Conservation (phyloP, 257 asterid species). For the Scutellaria baicalensis region DNA sequence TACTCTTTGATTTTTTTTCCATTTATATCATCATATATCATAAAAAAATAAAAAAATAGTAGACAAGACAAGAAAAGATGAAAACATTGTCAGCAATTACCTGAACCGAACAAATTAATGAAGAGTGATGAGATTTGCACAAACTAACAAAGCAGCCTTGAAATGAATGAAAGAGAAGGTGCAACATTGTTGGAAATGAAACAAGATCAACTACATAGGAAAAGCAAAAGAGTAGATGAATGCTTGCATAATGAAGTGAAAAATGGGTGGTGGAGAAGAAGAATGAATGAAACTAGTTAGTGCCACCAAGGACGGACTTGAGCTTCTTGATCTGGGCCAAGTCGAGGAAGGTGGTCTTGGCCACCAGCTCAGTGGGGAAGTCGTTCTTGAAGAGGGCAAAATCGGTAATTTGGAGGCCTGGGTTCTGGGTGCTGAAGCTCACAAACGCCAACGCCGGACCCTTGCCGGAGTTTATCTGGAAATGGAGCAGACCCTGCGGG, state of each 20-base stretch:
- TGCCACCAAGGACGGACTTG: conserved; percentile 80
- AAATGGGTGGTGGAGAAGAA: no score
- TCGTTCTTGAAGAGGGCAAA: conserved; percentile 71
- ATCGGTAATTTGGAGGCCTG: conserved; percentile 65
- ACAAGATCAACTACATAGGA: not conserved
- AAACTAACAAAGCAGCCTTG: no score
- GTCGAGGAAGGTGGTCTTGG: conserved; percentile 55
- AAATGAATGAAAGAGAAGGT: not conserved
- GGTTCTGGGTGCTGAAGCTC: conserved; percentile 51
- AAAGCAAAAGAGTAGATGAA: no score
- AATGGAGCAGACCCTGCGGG: conserved; percentile 74
- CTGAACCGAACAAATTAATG: no score
- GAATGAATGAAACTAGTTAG: conserved; percentile 17
- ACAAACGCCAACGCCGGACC: conserved; percentile 38
- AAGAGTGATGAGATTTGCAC: no score
- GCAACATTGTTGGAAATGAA: not conserved
- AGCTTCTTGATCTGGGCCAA: conserved; percentile 74
- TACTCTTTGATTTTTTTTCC: no score
- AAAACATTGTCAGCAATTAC: no score
- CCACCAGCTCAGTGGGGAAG: conserved; percentile 65
- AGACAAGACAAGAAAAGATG: no score
- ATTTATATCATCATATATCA: no score
- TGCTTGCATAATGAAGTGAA: no score
- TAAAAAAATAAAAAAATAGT: no score
- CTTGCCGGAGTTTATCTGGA: conserved; percentile 60